Conservation (phyloP, 441 rosid genomes). For the Capsella rubella region DNA sequence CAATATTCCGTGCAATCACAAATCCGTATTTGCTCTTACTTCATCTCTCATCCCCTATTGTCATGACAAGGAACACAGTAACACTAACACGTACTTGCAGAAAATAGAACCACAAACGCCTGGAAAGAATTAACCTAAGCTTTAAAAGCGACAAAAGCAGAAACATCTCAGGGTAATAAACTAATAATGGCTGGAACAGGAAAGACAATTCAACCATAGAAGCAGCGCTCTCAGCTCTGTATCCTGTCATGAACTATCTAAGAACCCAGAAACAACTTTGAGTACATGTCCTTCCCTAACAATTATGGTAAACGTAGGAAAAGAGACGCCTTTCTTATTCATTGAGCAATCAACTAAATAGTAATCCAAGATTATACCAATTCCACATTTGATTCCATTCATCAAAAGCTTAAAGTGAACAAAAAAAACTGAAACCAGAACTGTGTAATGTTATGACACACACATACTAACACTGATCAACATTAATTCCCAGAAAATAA, state of each 20-base stretch:
- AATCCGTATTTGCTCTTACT: not conserved
- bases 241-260: conserved; percentile 57
- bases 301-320: not conserved
- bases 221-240: conserved; percentile 51
- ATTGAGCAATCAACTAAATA: conserved; percentile 26
- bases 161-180: not conserved
- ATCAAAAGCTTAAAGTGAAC: conserved; percentile 26
- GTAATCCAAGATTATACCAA: conserved; percentile 26
- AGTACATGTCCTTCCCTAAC: not conserved
- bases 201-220: conserved; percentile 49
- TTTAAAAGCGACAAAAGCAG: not conserved
- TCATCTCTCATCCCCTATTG: not conserved
- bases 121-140: not conserved
- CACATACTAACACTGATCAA: conserved; percentile 26
- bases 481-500: conserved; percentile 18
- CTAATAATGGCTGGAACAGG: conserved; percentile 44
- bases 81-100: not conserved
- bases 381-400: conserved; percentile 29
- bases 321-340: conserved; percentile 24
- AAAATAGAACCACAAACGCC: not conserved
- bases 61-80: not conserved
- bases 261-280: conserved; percentile 51
- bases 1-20: not conserved
- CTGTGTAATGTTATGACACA: conserved; percentile 30
- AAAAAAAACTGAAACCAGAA: not conserved